These are phyloP conservation scores for Candida pseudoviswanathii DNA, from an alignment of 1,139 yeast species.

Conservation along the genomic window DNA sequence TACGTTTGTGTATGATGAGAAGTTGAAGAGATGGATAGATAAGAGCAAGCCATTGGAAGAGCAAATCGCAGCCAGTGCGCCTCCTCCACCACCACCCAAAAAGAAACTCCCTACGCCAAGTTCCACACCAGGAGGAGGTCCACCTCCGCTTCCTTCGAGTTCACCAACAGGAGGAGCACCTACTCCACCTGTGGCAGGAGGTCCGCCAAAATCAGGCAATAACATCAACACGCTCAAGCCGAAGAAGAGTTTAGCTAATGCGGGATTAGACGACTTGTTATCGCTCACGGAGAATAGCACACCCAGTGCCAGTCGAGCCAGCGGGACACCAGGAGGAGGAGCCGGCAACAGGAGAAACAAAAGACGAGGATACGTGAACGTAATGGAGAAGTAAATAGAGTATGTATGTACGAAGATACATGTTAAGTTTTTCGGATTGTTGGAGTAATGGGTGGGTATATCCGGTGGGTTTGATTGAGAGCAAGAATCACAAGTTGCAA, in stretches of 20 bases:
- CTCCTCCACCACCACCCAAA: slow-evolving; percentile 76
- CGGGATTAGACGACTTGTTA: slow-evolving; percentile 72
- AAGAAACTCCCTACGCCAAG: slow-evolving; percentile 19
- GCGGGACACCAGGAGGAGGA: slow-evolving; percentile 37
- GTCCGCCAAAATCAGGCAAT: background rate
- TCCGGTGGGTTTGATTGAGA: background rate
- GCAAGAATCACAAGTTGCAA: background rate
- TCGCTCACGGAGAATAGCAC: slow-evolving; percentile 34
- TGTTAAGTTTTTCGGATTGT: background rate
- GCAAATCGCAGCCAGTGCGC: slow-evolving; percentile 56
- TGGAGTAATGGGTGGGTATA: background rate
- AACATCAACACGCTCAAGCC: slow-evolving; percentile 5
- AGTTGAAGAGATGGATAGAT: slow-evolving; percentile 85
- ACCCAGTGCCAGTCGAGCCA: slow-evolving; percentile 10
- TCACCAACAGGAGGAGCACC: slow-evolving; percentile 8
- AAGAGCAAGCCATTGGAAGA: slow-evolving; percentile 71
- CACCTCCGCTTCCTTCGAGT: slow-evolving; percentile 14
- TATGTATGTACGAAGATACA: background rate
- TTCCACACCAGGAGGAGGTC: slow-evolving; percentile 10
- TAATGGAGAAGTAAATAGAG: slow-evolving; percentile 45
- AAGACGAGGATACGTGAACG: slow-evolving; percentile 76
- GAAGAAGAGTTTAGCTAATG: slow-evolving; percentile 37
- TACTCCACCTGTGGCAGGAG: background rate
- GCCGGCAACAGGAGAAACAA: slow-evolving; percentile 64
- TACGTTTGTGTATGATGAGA: slow-evolving; percentile 78